Base-by-base conservation (phyloP, 768 basidiomycete species). In the Auriscalpium vulgare region DNA sequence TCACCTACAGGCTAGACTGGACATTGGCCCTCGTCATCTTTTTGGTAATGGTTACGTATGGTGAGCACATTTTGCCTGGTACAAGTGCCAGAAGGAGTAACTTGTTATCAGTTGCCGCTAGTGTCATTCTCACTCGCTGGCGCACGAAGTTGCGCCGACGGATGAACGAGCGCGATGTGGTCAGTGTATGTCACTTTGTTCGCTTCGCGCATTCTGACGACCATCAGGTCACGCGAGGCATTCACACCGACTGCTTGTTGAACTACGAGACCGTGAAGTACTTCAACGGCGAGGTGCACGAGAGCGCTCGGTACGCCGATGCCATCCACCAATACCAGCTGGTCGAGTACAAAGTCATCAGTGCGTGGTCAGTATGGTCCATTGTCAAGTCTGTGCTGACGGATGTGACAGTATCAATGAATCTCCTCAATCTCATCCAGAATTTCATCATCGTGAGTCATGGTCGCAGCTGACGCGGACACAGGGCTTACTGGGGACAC, bases 221-320 rank as follows among this genome's bases (percentile, higher is more conserved):
- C 1, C 37, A 34, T 36, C 50, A 86, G 84, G 69, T 85, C 23
- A 91, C 85, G 21, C 81, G 91, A 40, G 88, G 87, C 9, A 93
- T 93, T 52, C 86, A 90, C 61, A 85, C 88, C 5, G 91, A 93
- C 63, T 84, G 83, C 62, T 70, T 91, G 34, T 77, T 90, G 51
- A 88, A 88, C 65, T 89, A 88, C 58, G 87, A 88, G 68, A 91
- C 90, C 5, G 86, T 92, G 63, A 94, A 91, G 68, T 91, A 91
- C 67, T 94, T 93, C 66, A 83, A 83, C n/a, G 87, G 90, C 14
- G 92, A 95, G 68, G 77, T 80, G 21, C 82, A 91, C 62, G 92
- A 95, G 66, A 78, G 78, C 16, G 75, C 76, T 45, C 78, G 92
- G 35, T 93, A 91, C 64, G 68, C 73, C 10, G 78, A 84, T 13